Evolutionary conservation across 2,329 filamentous ascomycete species (phyloP).

Genomic region (Scytalidium sp.): DNA sequence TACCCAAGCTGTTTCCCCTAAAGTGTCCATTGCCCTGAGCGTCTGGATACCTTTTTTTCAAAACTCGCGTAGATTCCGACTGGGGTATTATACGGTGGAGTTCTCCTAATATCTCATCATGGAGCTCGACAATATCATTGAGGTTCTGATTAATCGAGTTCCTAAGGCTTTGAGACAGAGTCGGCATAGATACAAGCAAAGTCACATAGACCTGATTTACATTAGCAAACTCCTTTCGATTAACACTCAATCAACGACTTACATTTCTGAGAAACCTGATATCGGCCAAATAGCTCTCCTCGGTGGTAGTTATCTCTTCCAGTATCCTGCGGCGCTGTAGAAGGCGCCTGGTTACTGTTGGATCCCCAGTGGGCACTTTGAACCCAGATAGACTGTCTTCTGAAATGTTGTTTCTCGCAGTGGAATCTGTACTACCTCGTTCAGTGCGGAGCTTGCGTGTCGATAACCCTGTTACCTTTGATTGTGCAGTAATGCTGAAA

Average conservation of each 20-base stretch:
- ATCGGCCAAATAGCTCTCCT: constrained; percentile 86
- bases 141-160: constrained; percentile 77
- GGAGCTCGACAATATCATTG: constrained; percentile 75
- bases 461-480: constrained; percentile 47
- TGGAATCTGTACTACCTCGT: constrained; percentile 59
- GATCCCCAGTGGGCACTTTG: constrained; percentile 52
- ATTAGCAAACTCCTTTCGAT: constrained; percentile 69
- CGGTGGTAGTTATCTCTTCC: constrained; percentile 81
- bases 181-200: constrained; percentile 68
- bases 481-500: constrained; percentile 64
- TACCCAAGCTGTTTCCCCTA: constrained; percentile 43
- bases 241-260: constrained; percentile 37
- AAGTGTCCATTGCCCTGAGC: constrained; percentile 30
- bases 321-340: constrained; percentile 75
- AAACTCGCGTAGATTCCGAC: constrained; percentile 57
- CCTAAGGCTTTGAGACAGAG: constrained; percentile 60
- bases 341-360: constrained; percentile 67
- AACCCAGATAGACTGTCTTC: constrained; percentile 65
- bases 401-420: constrained; percentile 56
- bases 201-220: constrained; percentile 67
- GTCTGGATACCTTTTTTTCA: constrained; percentile 4
- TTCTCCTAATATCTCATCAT: constrained; percentile 76
- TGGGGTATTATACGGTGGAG: constrained; percentile 70
- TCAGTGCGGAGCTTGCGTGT: constrained; percentile 59
- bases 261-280: constrained; percentile 85